phyloP scores from a whole-genome alignment of 1,284 basidiomycete species.

The Schizopora paradoxa region DNA sequence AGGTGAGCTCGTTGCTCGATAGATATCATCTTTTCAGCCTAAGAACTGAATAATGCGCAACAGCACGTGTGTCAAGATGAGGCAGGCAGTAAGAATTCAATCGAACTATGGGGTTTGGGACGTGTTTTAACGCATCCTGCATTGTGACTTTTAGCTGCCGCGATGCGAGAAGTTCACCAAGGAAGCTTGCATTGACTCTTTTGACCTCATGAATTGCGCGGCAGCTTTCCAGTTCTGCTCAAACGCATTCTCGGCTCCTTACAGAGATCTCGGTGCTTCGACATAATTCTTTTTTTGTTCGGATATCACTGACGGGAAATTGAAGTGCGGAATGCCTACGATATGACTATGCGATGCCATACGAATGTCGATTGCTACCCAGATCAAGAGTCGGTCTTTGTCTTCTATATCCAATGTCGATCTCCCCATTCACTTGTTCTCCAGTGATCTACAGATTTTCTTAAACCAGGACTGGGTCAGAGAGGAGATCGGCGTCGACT shows the following conservation, averaged over 20 bases:
- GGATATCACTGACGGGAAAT: constrained; percentile 36
- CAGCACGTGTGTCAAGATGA: neutral
- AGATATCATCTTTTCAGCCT: neutral
- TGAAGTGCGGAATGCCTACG: constrained; percentile 49
- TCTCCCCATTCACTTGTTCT: too few species aligned
- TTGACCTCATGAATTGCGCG: constrained; percentile 21
- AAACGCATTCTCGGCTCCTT: too few species aligned
- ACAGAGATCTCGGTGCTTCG: too few species aligned
- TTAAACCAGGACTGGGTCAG: neutral
- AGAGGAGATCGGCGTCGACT: neutral
- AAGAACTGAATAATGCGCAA: neutral
- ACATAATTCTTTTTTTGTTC: constrained; percentile 28
- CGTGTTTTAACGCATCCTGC: neutral
- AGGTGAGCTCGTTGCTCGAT: neutral
- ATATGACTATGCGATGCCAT: constrained; percentile 55
- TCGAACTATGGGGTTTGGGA: neutral
- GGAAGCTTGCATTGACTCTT: constrained; percentile 16
- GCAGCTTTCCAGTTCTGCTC: constrained; percentile 22
- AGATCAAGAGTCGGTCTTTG: constrained; percentile 34
- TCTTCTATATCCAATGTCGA: too few species aligned
- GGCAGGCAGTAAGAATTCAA: neutral
- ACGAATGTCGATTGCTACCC: constrained; percentile 43
- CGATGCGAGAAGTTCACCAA: constrained; percentile 46
- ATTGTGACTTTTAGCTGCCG: constrained; percentile 30
- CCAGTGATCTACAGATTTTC: too few species aligned